These are phyloP conservation scores for Pugionium cornutum DNA, from an alignment of 345 rosid species.

Conservation along the genomic window DNA sequence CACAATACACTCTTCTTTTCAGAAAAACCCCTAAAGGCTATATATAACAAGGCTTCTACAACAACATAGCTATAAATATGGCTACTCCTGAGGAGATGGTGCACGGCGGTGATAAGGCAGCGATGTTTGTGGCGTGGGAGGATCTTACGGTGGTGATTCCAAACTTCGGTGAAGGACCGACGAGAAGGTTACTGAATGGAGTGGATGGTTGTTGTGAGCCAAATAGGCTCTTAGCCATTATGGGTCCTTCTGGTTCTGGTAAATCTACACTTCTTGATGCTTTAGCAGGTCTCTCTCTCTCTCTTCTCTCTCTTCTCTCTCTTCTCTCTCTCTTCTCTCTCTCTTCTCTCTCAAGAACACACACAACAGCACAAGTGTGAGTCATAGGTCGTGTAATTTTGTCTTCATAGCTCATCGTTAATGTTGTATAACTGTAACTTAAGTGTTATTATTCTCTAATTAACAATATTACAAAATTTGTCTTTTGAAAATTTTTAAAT, in stretches of 20 bases:
- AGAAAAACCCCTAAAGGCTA: slow-evolving; percentile 11
- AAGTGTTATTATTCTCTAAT: not conserved
- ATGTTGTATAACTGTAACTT: not conserved
- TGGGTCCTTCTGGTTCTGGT: slow-evolving; percentile 97
- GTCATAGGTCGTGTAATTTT: not conserved
- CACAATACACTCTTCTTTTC: no score
- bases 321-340: not conserved
- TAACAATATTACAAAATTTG: not conserved
- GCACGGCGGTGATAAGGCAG: slow-evolving; percentile 18
- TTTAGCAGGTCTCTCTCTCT: slow-evolving; percentile 57
- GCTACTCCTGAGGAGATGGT: slow-evolving; percentile 23
- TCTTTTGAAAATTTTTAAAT: not conserved
- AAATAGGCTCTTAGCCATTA: slow-evolving; percentile 75
- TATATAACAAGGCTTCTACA: not conserved
- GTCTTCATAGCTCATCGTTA: no score
- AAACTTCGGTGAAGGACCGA: slow-evolving; percentile 57
- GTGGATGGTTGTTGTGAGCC: slow-evolving; percentile 76
- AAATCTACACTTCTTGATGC: slow-evolving; percentile 92
- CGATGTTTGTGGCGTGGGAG: slow-evolving; percentile 64
- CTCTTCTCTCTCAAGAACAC: not conserved
- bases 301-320: not conserved
- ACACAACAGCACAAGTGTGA: not conserved
- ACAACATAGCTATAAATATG: slow-evolving; percentile 22
- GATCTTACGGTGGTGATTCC: slow-evolving; percentile 70
- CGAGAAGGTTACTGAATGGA: slow-evolving; percentile 65